These are phyloP conservation scores for Salix brachista DNA, from an alignment of 345 rosid species.

Conservation along the genomic window DNA sequence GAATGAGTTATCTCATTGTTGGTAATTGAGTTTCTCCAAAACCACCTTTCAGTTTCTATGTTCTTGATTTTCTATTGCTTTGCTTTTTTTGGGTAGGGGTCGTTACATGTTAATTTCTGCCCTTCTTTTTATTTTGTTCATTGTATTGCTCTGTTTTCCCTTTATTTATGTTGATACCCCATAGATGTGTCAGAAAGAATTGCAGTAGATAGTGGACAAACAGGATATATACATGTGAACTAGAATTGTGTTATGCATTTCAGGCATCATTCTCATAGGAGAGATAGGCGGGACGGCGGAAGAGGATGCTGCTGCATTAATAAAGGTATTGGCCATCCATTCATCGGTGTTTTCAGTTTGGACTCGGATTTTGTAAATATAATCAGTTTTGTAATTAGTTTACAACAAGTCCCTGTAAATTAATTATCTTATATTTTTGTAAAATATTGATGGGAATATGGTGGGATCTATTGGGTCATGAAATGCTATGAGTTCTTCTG, in stretches of 20 bases:
- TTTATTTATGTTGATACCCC: not conserved
- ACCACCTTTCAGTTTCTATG: not conserved
- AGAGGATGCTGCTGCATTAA: not conserved
- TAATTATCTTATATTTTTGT: no score
- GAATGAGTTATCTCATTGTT: not conserved
- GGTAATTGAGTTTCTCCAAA: not conserved
- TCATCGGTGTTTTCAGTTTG: not conserved
- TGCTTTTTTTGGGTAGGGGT: not conserved
- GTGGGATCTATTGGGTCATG: not conserved
- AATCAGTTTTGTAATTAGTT: not conserved
- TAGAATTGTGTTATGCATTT: not conserved
- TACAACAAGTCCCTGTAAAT: not conserved
- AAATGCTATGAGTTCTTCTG: not conserved
- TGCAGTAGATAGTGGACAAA: not conserved
- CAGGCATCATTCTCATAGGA: not conserved
- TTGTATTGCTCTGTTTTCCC: not conserved
- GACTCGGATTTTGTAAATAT: not conserved
- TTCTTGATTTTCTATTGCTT: not conserved
- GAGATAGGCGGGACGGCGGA: not conserved
- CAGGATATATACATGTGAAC: not conserved
- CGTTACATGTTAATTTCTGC: not conserved
- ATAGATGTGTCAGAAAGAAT: not conserved
- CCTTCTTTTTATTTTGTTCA: not conserved
- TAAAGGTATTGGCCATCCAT: not conserved
- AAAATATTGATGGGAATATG: not conserved